Evolutionary conservation across 345 rosid genomes (phyloP).

Genomic region (Citrus reticulata): DNA sequence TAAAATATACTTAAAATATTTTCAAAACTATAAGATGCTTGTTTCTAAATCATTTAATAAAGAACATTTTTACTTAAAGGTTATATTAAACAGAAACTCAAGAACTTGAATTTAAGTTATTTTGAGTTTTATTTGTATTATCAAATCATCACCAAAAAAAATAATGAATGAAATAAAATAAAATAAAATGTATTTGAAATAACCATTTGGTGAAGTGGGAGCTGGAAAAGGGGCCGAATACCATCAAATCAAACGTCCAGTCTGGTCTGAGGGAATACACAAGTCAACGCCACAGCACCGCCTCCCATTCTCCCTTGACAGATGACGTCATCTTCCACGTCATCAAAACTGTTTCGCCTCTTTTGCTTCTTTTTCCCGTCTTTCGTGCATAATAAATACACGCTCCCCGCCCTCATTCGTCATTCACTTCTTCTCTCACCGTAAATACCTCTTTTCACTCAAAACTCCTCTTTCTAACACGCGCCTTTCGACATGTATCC

Average conservation of each 20-base stretch:
- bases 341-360: slow-evolving; percentile 13
- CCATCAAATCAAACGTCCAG: background rate
- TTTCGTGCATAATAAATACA: slow-evolving; percentile 33
- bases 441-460: background rate
- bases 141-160: background rate
- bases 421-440: background rate
- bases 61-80: no score
- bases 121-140: no score
- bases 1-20: no score
- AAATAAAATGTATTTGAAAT: no score
- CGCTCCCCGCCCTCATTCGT: background rate
- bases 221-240: background rate
- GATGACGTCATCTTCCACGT: slow-evolving; percentile 38
- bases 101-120: no score
- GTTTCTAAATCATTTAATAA: no score
- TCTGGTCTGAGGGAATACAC: background rate
- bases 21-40: no score
- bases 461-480: background rate
- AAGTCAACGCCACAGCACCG: slow-evolving; percentile 39
- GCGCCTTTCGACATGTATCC: background rate
- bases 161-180: background rate
- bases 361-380: background rate
- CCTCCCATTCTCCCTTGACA: background rate
- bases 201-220: no score
- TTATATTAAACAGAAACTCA: no score